Evolutionary conservation across 345 rosid genomes (phyloP).

Genomic region (Gossypium ekmanianum): DNA sequence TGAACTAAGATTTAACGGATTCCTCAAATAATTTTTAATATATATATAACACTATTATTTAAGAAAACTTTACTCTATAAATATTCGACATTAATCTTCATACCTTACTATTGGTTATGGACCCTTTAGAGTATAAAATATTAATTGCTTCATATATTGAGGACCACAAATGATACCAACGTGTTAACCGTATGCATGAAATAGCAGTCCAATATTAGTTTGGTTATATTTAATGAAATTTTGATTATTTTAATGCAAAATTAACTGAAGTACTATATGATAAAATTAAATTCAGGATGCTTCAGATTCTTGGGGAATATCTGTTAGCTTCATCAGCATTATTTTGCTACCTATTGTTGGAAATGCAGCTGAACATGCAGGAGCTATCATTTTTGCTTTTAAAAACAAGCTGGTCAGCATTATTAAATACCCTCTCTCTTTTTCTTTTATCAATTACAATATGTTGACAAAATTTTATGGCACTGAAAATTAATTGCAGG

Average conservation of each 20-base stretch:
- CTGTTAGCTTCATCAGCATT: constrained; percentile 85
- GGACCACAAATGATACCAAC: too few relatives aligned
- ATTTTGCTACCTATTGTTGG: constrained; percentile 91
- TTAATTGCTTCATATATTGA: too few relatives aligned
- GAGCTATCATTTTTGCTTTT: constrained; percentile 89
- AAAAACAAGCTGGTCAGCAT: constrained; percentile 77
- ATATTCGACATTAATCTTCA: too few relatives aligned
- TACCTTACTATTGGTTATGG: too few relatives aligned
- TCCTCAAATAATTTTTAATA: too few relatives aligned
- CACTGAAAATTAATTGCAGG: constrained; percentile 36
- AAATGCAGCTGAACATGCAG: constrained; percentile 98
- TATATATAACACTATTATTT: too few relatives aligned
- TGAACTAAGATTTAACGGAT: too few relatives aligned
- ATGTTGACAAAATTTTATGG: not conserved
- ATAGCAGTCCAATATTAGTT: not conserved
- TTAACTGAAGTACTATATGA: not conserved
- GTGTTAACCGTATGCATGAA: too few relatives aligned
- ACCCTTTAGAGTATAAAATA: too few relatives aligned
- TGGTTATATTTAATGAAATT: not conserved
- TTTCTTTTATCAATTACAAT: not conserved
- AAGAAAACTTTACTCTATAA: too few relatives aligned
- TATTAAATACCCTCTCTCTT: not conserved
- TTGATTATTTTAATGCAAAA: not conserved
- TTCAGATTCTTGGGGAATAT: constrained; percentile 87
- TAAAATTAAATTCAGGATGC: constrained; percentile 42